Percentiles rank a stretch among this genome's conserved stretches.
Evolutionary conservation across 805 yeast genomes (phyloP).

Genomic region (Lipomyces spencermartinsiae): DNA sequence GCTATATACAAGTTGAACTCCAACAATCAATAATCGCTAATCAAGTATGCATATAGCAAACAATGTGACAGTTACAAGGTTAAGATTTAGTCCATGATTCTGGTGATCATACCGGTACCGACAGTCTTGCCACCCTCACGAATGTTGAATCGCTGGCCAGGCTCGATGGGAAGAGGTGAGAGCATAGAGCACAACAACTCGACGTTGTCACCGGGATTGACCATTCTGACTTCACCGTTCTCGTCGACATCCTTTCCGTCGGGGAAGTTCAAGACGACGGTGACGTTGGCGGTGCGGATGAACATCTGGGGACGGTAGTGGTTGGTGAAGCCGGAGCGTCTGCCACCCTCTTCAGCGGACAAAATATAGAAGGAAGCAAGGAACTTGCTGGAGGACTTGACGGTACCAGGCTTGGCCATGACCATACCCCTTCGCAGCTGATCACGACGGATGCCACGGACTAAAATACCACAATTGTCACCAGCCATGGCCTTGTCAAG

Average conservation of each 20-base stretch:
- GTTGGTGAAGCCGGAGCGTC: conserved; percentile 96
- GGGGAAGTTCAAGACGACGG: conserved; percentile 90
- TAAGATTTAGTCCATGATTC: conserved; percentile 69
- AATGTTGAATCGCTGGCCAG: conserved; percentile 97
- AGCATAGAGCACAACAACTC: conserved; percentile 93
- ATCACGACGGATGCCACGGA: conserved; percentile 98
- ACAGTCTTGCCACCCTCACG: conserved; percentile 99
- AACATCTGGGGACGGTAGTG: conserved; percentile 98
- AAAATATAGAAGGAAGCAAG: conserved; percentile 91
- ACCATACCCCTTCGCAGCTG: conserved; percentile 98
- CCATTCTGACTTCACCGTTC: conserved; percentile 49
- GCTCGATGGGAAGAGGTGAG: conserved; percentile 91
- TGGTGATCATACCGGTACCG: conserved; percentile 97
- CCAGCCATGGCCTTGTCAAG: conserved; percentile 98
- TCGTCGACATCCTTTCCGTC: conserved; percentile 48
- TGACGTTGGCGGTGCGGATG: conserved; percentile 94
- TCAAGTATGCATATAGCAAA: neutral
- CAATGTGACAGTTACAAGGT: neutral
- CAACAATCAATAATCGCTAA: neutral
- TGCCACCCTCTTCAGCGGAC: conserved; percentile 98
- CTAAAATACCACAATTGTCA: conserved; percentile 96
- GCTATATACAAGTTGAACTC: neutral
- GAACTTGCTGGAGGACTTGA: conserved; percentile 91
- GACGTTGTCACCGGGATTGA: conserved; percentile 97
- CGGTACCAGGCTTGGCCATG: conserved; percentile 87